phyloP scores from a whole-genome alignment of 1,139 yeast genomes.

The Yamadazyma mexicana region DNA sequence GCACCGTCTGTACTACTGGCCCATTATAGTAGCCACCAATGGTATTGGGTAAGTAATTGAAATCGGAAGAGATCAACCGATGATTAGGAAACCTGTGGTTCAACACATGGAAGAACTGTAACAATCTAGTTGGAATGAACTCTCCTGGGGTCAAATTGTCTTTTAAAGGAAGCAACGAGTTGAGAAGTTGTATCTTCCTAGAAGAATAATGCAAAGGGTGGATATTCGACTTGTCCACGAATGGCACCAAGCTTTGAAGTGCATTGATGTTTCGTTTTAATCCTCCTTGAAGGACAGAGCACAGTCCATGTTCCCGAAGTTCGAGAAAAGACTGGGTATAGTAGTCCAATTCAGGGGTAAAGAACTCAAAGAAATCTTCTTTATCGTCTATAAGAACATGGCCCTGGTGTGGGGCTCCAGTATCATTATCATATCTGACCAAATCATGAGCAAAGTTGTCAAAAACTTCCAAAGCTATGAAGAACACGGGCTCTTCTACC shows the following conservation, averaged over 20 bases:
- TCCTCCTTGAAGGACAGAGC: slow-evolving; percentile 29
- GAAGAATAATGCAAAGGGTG: slow-evolving; percentile 45
- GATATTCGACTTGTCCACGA: slow-evolving; percentile 29
- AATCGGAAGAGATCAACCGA: slow-evolving; percentile 71
- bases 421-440: slow-evolving; percentile 67
- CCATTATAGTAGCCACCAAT: slow-evolving; percentile 64
- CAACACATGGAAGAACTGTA: slow-evolving; percentile 66
- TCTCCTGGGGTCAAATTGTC: slow-evolving; percentile 75
- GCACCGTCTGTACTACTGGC: slow-evolving; percentile 83
- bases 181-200: slow-evolving; percentile 27
- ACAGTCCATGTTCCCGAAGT: slow-evolving; percentile 50
- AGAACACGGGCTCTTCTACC: slow-evolving; percentile 72
- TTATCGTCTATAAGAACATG: slow-evolving; percentile 71
- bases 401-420: slow-evolving; percentile 75
- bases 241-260: slow-evolving; percentile 32
- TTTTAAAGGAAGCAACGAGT: slow-evolving; percentile 54
- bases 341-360: slow-evolving; percentile 64
- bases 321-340: slow-evolving; percentile 57
- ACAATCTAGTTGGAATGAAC: slow-evolving; percentile 73
- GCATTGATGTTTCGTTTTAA: slow-evolving; percentile 22
- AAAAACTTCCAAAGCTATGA: slow-evolving; percentile 80
- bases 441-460: slow-evolving; percentile 86
- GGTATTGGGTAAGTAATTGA: slow-evolving; percentile 61
- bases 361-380: slow-evolving; percentile 79
- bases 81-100: slow-evolving; percentile 74